phyloP scores from a whole-genome alignment of 176 grass and related monocot genomes.

The Paspalum notatum region DNA sequence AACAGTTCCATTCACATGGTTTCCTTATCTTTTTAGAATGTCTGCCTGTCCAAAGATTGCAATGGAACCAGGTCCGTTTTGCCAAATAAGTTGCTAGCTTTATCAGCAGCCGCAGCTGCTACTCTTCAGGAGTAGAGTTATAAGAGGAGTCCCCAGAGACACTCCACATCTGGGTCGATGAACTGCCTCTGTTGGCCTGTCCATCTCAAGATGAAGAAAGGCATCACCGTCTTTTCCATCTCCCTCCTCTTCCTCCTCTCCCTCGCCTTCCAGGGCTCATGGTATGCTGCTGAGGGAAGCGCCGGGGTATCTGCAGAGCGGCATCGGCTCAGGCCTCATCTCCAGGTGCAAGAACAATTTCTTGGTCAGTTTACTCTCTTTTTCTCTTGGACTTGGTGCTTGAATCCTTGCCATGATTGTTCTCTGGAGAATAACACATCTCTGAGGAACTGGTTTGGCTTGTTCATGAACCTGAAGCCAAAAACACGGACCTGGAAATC shows the following conservation, averaged over 20 bases:
- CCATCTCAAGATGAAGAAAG: constrained; percentile 47
- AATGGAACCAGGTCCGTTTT: constrained; percentile 25
- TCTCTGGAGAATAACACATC: neutral
- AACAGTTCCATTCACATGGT: constrained; percentile 28
- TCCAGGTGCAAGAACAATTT: constrained; percentile 21
- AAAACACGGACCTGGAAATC: constrained; percentile 6
- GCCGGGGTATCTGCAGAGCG: neutral
- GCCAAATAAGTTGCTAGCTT: neutral
- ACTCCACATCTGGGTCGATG: constrained; percentile 11
- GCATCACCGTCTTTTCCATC: constrained; percentile 15
- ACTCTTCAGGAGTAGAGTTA: neutral
- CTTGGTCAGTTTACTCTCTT: neutral
- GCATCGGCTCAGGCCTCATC: constrained; percentile 24
- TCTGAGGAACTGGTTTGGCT: neutral
- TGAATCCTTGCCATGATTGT: neutral
- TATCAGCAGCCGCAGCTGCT: neutral
- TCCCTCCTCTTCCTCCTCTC: constrained; percentile 33
- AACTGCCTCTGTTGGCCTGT: constrained; percentile 24
- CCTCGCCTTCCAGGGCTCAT: constrained; percentile 40
- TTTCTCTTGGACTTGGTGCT: neutral
- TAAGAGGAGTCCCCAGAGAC: constrained; percentile 34
- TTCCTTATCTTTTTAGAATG: constrained; percentile 23
- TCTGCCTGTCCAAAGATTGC: neutral
- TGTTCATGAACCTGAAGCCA: constrained; percentile 14
- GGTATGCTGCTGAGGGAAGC: constrained; percentile 33